phyloP scores from a whole-genome alignment of 2,329 filamentous ascomycete genomes.

The Colletotrichum lupini region DNA sequence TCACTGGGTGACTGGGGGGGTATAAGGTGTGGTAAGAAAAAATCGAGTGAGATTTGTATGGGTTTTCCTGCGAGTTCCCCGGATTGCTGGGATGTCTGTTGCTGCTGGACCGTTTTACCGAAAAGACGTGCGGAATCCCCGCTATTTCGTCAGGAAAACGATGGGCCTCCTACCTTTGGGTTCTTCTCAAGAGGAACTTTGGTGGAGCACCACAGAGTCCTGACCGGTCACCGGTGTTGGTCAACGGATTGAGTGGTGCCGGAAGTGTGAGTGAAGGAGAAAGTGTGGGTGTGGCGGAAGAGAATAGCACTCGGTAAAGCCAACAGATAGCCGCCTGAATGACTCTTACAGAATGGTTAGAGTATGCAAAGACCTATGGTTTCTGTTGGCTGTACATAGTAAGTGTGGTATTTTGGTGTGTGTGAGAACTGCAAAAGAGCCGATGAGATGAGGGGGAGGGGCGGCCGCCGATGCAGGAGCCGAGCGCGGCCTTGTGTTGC shows the following conservation, averaged over 20 bases:
- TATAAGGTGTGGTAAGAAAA: not conserved
- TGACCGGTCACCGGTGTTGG: conserved; percentile 12
- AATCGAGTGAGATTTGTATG: not conserved
- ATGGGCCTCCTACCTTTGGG: conserved; percentile 22
- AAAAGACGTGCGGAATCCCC: conserved; percentile 31
- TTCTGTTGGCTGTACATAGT: conserved; percentile 5
- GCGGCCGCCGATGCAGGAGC: conserved; percentile 21
- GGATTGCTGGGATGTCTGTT: not conserved
- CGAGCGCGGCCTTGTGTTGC: conserved; percentile 29
- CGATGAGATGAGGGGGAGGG: not conserved
- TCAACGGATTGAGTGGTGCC: not conserved
- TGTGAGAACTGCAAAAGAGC: not conserved
- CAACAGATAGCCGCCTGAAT: not conserved
- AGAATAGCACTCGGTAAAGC: not conserved
- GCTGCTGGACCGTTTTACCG: not conserved
- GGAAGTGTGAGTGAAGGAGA: not conserved
- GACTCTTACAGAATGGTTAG: not conserved
- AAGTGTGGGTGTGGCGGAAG: not conserved
- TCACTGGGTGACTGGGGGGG: not conserved
- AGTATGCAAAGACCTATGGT: not conserved
- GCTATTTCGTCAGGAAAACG: conserved; percentile 27
- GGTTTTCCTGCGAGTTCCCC: not conserved
- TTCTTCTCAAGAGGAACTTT: not conserved
- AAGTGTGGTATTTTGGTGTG: not conserved
- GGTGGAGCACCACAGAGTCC: conserved; percentile 19